phyloP scores from a whole-genome alignment of 352 stramenopile genomes.

The Aphanomyces astaci region DNA sequence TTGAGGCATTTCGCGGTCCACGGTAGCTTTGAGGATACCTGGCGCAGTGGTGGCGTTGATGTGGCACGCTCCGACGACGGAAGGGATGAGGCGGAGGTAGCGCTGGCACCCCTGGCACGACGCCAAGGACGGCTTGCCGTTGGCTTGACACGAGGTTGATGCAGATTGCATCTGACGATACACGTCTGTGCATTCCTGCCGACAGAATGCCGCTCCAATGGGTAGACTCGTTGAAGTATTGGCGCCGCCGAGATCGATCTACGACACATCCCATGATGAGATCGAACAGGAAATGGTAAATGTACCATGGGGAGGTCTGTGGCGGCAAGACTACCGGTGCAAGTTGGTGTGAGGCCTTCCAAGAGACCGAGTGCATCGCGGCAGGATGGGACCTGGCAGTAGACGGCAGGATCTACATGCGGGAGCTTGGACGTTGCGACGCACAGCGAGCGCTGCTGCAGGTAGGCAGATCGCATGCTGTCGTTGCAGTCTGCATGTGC shows the following conservation, averaged over 20 bases:
- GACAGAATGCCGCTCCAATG: neutral
- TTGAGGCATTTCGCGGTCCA: neutral
- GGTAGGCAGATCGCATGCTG: neutral
- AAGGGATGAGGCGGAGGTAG: neutral
- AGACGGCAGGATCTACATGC: neutral
- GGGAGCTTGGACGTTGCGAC: neutral
- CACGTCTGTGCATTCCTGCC: neutral
- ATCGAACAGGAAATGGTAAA: too few species aligned
- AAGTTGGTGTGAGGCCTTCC: neutral
- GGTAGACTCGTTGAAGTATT: neutral
- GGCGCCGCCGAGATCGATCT: neutral
- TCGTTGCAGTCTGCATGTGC: neutral
- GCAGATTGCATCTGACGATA: neutral
- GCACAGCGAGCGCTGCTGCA: neutral
- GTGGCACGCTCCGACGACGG: neutral
- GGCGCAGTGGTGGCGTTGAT: neutral
- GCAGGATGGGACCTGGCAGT: neutral
- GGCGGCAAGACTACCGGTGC: neutral
- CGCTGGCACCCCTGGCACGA: constrained; percentile 3
- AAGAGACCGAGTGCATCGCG: neutral
- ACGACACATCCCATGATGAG: neutral
- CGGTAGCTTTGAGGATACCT: neutral
- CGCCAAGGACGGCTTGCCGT: neutral
- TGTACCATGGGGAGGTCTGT: neutral
- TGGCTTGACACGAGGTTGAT: neutral